Evolutionary conservation across 495 filamentous ascomycete species (phyloP).

Genomic region (Aspergillus sparsus): DNA sequence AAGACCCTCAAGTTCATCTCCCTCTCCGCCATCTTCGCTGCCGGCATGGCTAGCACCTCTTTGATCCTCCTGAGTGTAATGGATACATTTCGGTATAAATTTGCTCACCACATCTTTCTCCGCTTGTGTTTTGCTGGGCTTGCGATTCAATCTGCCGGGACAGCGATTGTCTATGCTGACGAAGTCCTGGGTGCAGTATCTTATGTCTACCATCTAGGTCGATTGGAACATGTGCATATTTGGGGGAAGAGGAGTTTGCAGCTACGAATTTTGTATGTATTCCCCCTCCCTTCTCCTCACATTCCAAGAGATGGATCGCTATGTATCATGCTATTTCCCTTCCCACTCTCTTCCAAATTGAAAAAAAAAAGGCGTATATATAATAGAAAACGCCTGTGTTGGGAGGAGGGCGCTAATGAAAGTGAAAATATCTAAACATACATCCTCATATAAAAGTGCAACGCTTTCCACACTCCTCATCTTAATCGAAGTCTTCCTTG

Average conservation of each 20-base stretch:
- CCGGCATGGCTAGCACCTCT: slow-evolving; percentile 24
- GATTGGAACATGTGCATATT: slow-evolving; percentile 12
- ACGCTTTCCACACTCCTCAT: slow-evolving; percentile 28
- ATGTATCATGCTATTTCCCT: no score
- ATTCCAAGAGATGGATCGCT: not conserved
- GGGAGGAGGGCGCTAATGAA: no score
- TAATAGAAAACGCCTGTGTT: no score
- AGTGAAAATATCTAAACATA: not conserved
- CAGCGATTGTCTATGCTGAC: slow-evolving; percentile 28
- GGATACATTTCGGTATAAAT: slow-evolving; percentile 30
- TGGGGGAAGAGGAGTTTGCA: slow-evolving; percentile 22
- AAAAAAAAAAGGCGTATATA: no score
- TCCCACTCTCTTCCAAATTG: no score
- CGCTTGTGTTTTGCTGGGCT: slow-evolving; percentile 25
- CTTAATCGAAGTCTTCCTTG: slow-evolving; percentile 26
- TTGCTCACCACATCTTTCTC: slow-evolving; percentile 25
- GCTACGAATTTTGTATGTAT: slow-evolving; percentile 24
- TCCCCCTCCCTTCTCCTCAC: not conserved
- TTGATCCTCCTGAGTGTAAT: slow-evolving; percentile 27
- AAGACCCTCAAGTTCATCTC: slow-evolving; percentile 26
- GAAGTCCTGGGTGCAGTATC: slow-evolving; percentile 25
- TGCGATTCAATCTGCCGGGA: slow-evolving; percentile 25
- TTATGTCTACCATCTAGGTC: slow-evolving; percentile 21
- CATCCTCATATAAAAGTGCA: slow-evolving; percentile 13
- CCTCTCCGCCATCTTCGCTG: slow-evolving; percentile 24